A percentile compares a stretch with the other conserved stretches of the same genome.
These are phyloP conservation scores for Candida parachauliodes DNA, from an alignment of 805 yeast species.

Conservation along the genomic window DNA sequence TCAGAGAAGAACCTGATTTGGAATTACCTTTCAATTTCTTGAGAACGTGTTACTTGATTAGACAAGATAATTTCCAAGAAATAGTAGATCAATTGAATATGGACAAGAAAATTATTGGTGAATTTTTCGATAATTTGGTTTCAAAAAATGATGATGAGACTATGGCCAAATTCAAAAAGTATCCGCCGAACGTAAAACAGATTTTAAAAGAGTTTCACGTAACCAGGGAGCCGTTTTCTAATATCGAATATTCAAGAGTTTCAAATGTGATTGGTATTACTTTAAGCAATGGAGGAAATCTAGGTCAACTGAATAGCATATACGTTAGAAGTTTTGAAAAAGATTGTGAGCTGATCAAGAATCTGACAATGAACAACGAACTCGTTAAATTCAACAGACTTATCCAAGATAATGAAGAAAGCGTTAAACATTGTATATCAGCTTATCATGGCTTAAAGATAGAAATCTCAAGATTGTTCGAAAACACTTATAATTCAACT, in stretches of 20 bases:
- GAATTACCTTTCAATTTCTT: constrained; percentile 33
- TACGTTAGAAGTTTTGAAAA: constrained; percentile 32
- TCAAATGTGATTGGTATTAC: constrained; percentile 31
- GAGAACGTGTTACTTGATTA: constrained; percentile 31
- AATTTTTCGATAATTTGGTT: constrained; percentile 27
- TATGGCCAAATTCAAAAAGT: constrained; percentile 21
- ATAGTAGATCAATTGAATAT: constrained; percentile 14
- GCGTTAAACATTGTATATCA: constrained; percentile 44
- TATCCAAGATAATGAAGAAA: constrained; percentile 65
- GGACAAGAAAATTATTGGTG: constrained; percentile 20
- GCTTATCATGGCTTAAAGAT: constrained; percentile 46
- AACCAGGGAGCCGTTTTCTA: constrained; percentile 17
- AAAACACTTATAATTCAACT: constrained; percentile 15
- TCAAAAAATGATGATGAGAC: constrained; percentile 39
- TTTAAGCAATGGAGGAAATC: constrained; percentile 33
- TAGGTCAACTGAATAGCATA: constrained; percentile 28
- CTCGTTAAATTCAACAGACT: constrained; percentile 48
- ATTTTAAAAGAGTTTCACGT: constrained; percentile 23
- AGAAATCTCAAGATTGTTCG: constrained; percentile 36
- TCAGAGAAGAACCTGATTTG: constrained; percentile 9
- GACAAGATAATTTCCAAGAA: constrained; percentile 21
- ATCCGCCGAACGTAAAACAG: constrained; percentile 25
- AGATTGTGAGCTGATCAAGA: constrained; percentile 32
- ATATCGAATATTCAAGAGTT: constrained; percentile 17
- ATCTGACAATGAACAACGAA: constrained; percentile 42